Percentiles rank a stretch among this genome's conserved stretches.
Evolutionary conservation across 192 early-diverging fungal genomes (phyloP).

Genomic region (Coemansia sp.): DNA sequence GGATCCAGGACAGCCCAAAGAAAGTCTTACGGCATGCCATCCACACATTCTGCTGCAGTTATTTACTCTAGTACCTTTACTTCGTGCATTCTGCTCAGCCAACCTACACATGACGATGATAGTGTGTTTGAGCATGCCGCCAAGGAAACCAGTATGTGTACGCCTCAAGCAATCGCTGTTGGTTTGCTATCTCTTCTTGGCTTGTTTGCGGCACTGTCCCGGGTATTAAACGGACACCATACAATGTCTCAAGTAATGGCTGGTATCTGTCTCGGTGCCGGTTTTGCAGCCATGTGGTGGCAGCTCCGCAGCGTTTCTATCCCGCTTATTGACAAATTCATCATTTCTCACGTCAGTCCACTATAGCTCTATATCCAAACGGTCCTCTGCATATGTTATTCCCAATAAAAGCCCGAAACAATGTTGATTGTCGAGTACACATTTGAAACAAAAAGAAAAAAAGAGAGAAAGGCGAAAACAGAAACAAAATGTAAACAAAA

Average conservation of each 20-base stretch:
- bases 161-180: background rate
- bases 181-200: background rate
- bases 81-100: background rate
- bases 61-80: slow-evolving; percentile 31
- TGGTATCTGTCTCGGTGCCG: slow-evolving; percentile 21
- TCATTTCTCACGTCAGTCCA: background rate
- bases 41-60: slow-evolving; percentile 39
- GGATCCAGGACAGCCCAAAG: background rate
- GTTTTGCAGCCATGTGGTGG: slow-evolving; percentile 41
- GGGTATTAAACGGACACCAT: slow-evolving; percentile 40
- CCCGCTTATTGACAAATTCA: slow-evolving; percentile 6
- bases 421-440: too few species aligned
- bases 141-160: background rate
- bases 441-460: too few species aligned
- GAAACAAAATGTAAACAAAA: background rate
- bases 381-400: background rate
- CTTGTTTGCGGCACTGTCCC: slow-evolving; percentile 37
- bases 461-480: too few species aligned
- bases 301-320: background rate
- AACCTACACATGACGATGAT: background rate
- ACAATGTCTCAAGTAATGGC: slow-evolving; percentile 38
- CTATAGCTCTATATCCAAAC: background rate
- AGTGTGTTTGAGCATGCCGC: background rate
- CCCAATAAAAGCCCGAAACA: too few species aligned
- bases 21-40: slow-evolving; percentile 50